phyloP scores from a whole-genome alignment of 768 basidiomycete species.

The Mycena chlorophos region DNA sequence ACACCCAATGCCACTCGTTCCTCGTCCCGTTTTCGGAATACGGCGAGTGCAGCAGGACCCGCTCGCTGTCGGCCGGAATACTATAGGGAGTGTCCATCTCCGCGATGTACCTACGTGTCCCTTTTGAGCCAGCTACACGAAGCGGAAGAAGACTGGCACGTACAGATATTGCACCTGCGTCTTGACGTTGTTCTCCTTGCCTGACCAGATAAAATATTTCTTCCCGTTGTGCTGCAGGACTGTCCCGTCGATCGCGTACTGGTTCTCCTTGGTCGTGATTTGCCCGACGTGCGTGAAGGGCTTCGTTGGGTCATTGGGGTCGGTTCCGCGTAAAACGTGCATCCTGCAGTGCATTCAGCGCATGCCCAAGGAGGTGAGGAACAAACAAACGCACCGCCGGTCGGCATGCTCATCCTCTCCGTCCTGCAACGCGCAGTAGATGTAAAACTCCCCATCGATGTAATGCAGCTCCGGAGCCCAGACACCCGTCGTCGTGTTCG shows the following conservation, averaged over 20 bases:
- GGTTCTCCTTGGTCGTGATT: conserved; percentile 5
- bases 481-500: background rate
- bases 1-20: conserved; percentile 14
- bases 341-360: background rate
- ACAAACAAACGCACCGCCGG: background rate
- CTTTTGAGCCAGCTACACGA: background rate
- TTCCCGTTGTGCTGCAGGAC: conserved; percentile 6
- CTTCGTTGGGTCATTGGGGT: conserved; percentile 7
- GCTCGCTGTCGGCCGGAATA: background rate
- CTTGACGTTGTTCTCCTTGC: conserved; percentile 5
- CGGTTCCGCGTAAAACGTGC: conserved; percentile 7
- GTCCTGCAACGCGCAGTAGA: conserved; percentile 12
- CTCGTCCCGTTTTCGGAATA: conserved; percentile 11
- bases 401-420: conserved; percentile 4
- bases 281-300: conserved; percentile 7
- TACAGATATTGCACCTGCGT: conserved; percentile 11
- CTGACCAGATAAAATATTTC: conserved; percentile 15
- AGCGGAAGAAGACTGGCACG: background rate
- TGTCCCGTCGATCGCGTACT: conserved; percentile 10
- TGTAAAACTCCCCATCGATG: conserved; percentile 7
- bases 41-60: conserved; percentile 6
- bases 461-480: conserved; percentile 15
- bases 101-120: conserved; percentile 7
- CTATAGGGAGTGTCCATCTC: conserved; percentile 10
- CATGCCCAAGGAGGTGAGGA: background rate